Evolutionary conservation across 257 asterid species (phyloP), one percentile per base, ranked within the genome.

Genomic region (Nicotiana sylvestris): DNA sequence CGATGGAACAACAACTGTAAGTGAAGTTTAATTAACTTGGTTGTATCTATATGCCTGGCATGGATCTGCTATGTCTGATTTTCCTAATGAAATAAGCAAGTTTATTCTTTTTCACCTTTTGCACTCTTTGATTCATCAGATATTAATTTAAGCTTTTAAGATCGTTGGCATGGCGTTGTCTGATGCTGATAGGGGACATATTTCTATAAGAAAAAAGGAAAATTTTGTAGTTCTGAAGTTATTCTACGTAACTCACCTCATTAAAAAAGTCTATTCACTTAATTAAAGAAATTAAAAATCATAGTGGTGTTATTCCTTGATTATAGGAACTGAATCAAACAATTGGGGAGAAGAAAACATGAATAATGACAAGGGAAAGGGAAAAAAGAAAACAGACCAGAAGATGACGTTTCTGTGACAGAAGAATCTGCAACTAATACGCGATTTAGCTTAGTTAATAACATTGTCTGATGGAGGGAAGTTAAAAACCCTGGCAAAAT

Each of bases 1-100:
- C 9, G 95, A 94, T 86, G 99, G 98, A 88, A 87, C 88, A 57
- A 77, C 85, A 81, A 82, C 94, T 81, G 99, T 96, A 90, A 92
- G 99, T 92, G 83, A 83, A 87, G 25, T 46, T 11, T 46, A 70
- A 39, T n/a, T 39, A 70, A 39, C 58, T 70, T 18, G 12, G 13
- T 70, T 43, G 49, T 70, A 43, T 15, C 58, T 70, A 12, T 43
- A 72, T 81, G 35, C 62, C 4, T n/a, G 37, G 32, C 78, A 37
- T 64, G 61, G 76, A 64, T 33, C 70, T 33, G 49, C 16, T 43
- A 33, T 64, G 27, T 9, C 15, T 56, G 55, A 37, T 43, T 72
- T 72, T 27, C 70, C 17, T 29, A n/a, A 65, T 29, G 70, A 65
- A 12, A 29, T 65, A 30, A 37, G 37, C n/a, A 65, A 65, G 70